A percentile compares a stretch with the other conserved stretches of the same genome.
Conservation (phyloP, 805 yeast genomes). For the Zygosaccharomyces bisporus region DNA sequence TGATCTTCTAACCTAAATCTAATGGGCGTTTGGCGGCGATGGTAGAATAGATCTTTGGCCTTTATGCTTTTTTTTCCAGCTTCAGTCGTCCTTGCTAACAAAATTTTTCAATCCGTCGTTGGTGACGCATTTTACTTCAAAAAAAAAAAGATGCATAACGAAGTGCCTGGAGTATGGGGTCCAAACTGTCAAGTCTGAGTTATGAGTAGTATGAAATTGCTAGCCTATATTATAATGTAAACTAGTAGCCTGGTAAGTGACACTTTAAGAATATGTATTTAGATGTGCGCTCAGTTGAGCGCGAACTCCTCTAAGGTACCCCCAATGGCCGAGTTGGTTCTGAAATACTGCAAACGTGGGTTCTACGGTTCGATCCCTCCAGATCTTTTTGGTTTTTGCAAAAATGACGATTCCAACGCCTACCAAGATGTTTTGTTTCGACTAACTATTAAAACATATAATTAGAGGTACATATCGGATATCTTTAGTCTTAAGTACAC, state of each 20-base stretch:
- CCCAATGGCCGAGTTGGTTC: no score
- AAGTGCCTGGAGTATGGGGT: no score
- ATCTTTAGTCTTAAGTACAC: conserved; percentile 1
- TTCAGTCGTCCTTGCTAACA: conserved; percentile 4
- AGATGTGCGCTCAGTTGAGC: no score
- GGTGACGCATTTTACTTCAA: conserved; percentile 1
- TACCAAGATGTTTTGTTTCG: no score
- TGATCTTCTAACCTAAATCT: background rate
- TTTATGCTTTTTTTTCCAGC: background rate
- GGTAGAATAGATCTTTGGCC: background rate
- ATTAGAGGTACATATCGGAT: background rate
- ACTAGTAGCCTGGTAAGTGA: no score
- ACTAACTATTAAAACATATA: background rate
- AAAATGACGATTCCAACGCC: background rate
- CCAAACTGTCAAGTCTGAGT: no score
- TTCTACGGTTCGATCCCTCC: no score
- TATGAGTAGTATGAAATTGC: no score
- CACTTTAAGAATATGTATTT: no score
- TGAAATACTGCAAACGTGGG: no score
- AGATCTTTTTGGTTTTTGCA: background rate
- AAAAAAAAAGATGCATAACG: background rate
- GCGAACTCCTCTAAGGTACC: no score
- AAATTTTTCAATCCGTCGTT: conserved; percentile 11
- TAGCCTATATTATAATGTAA: no score
- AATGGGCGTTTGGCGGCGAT: background rate